Evolutionary conservation across 495 filamentous ascomycete genomes (phyloP).

Genomic region (Melanomma pulvis-pyrius): DNA sequence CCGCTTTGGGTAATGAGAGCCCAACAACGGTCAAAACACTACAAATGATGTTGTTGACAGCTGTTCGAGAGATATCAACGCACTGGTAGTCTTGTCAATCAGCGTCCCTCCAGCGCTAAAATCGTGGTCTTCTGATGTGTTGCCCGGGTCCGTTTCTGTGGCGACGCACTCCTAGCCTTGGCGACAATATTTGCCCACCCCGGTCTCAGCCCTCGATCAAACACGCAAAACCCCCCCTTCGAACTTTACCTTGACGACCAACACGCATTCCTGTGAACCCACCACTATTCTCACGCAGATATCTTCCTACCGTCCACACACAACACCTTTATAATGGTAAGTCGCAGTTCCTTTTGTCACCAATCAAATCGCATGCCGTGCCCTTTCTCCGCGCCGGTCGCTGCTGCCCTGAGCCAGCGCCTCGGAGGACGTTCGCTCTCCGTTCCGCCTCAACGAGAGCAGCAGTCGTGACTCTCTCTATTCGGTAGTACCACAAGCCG

Average conservation of each 20-base stretch:
- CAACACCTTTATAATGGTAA: constrained; percentile 20
- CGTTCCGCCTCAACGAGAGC: background rate
- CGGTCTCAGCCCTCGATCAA: background rate
- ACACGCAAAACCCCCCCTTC: constrained; percentile 11
- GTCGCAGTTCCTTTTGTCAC: background rate
- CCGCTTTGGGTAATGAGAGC: too few relatives aligned
- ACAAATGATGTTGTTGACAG: too few relatives aligned
- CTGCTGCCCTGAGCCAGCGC: background rate
- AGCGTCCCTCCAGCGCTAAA: background rate
- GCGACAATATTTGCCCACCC: background rate
- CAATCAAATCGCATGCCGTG: background rate
- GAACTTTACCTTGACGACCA: background rate
- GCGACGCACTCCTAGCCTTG: background rate
- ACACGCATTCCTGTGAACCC: background rate
- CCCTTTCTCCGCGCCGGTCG: background rate
- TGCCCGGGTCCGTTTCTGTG: background rate
- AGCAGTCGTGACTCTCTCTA: too few relatives aligned
- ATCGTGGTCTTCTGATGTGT: too few relatives aligned
- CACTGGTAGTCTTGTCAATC: background rate
- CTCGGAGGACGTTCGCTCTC: background rate
- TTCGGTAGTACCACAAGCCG: background rate
- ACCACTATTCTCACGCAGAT: background rate
- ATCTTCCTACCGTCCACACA: background rate
- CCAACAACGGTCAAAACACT: too few relatives aligned
- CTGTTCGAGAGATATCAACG: too few relatives aligned